Base-by-base conservation (phyloP, 1,284 basidiomycete genomes). In the Chalciporus sp. region DNA sequence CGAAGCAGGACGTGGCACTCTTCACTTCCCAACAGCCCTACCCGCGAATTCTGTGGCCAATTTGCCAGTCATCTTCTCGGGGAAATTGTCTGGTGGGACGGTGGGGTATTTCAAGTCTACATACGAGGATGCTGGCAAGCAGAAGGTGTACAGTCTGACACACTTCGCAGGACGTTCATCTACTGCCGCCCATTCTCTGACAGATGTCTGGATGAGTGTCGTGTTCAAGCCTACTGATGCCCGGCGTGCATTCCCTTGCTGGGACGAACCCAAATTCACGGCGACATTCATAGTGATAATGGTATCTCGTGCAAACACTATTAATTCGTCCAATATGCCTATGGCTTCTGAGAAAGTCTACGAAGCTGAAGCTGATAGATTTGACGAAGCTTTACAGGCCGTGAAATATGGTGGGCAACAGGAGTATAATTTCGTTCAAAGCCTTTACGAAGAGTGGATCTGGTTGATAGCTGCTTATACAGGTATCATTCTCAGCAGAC, bases 201-300 rank as follows among this genome's bases (percentile, higher is more conserved):
- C 7, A 14, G 14, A 11, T 11, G n/a, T 6, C 31, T 33, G 4
- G 68, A 58, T 69, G 58, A 56, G 58, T 69, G 7, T 67, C 64
- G 31, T 7, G 56, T 74, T 77, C 51, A 75, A 98, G 86, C 88
- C 95, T 19, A 97, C 94, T 26, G 85, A 88, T 54, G 94, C 94
- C 5, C 80, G 95, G 55, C 79, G 84, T 48, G 87, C 88, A 10
- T 92, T 94, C 72, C 92, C 92, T 26, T 89, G 84, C 72, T 98
- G 92, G 92, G 96, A 98, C 70, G 95, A 98, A 71, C 96, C 96
- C 26, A 79, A 86, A 20, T 80, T 97, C 66, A 98, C 98, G 73
- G 90, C 95, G 7, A 94, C 88, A 3, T 97, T 91, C 72, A 68
- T 79, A 53, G 77, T 98, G 62, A 89, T 88, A 16, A 80, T 98